Conservation (phyloP, 441 rosid species). For the Iberis amara region DNA sequence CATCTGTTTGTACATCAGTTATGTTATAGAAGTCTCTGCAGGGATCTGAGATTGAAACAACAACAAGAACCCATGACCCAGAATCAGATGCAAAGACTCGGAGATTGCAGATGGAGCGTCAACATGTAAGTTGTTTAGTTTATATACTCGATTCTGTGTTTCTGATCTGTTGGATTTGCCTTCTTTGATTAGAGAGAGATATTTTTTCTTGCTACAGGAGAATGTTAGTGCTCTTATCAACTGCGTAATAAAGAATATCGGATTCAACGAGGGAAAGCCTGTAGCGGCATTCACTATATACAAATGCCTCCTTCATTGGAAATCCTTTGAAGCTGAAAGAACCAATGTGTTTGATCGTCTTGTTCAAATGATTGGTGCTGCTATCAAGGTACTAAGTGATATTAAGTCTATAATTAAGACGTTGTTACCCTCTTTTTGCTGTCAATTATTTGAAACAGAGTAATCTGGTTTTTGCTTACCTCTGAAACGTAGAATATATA, state of each 20-base stretch:
- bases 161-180: conserved; percentile 18
- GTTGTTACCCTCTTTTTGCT: conserved; percentile 7
- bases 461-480: conserved; percentile 7
- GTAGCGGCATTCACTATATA: conserved; percentile 81
- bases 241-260: conserved; percentile 56
- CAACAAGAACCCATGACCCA: conserved; percentile 41
- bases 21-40: conserved; percentile 31
- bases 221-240: conserved; percentile 68
- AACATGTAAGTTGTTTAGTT: conserved; percentile 50
- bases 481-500: conserved; percentile 2
- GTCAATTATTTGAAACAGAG: conserved; percentile 4
- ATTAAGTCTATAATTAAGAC: conserved; percentile 9
- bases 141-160: conserved; percentile 16
- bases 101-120: conserved; percentile 61
- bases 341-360: conserved; percentile 91
- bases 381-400: conserved; percentile 58
- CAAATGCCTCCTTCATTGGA: conserved; percentile 88
- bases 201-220: conserved; percentile 46
- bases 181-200: conserved; percentile 20
- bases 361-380: conserved; percentile 87
- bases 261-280: conserved; percentile 79
- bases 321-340: conserved; percentile 85
- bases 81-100: conserved; percentile 51
- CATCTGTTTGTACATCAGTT: conserved; percentile 7
- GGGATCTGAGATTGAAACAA: conserved; percentile 55